Evolutionary conservation across 2,329 filamentous ascomycete species (phyloP), one percentile per base, ranked within the genome.

Genomic region (Hypoxylon sp.): DNA sequence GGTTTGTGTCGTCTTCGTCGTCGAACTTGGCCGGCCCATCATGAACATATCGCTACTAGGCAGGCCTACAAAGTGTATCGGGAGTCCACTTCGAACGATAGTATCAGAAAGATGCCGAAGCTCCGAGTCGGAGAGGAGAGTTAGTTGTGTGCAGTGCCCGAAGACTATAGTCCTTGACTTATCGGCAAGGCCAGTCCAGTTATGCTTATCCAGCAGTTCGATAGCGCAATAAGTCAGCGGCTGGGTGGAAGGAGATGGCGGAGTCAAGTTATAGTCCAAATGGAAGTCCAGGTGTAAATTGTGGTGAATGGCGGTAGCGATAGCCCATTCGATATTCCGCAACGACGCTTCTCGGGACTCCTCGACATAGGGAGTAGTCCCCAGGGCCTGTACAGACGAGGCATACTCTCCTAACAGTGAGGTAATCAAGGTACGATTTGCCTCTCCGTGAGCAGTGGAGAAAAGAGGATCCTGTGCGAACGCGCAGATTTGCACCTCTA

Each of bases 1-100:
- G 32, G 65, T 46, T 56, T 74, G 74, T 43, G 52, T 64, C 61
- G 66, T 46, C 4, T 63, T 57, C 6, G 63, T 57, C 8, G 67
- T 30, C 30, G 29, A 70, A 61, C 71, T 77, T 46, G 76, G 81
- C 53, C 76, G 83, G 68, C 79, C 85, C 83, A 92, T 91, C 89
- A 92, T 92, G 77, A 88, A 91, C 2, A 92, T 75, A 77, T 92
- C 90, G 43, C 88, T 91, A 0, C 87, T 91, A 0, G 90, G 90
- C 5, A 93, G 78, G 0, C 90, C 90, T 7, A 92, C 85, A 69
- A 93, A 91, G 52, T 85, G 84, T 5, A 93, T 78, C 0, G 89
- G 87, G 2, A 92, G 80, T 4, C 77, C 65, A 39, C 79, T 73
- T 0, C 79, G 75, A 2, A 76, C 76, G 60, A 91, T 86, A 21